Base-by-base conservation (phyloP, 1,284 basidiomycete species). In the Puccinia polysora region DNA sequence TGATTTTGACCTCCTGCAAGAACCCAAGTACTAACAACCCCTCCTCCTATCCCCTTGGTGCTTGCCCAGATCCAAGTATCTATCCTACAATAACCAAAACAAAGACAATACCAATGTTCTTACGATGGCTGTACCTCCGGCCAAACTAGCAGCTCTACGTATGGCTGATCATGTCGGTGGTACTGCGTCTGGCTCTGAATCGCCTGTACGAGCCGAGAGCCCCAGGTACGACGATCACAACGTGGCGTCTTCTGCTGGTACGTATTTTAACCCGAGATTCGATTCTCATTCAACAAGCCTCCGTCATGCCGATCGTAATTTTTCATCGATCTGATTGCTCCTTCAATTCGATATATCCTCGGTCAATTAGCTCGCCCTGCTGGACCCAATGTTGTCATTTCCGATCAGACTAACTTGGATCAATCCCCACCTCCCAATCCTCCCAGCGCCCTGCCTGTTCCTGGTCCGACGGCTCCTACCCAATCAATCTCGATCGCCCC, bases 131-230 rank as follows among this genome's bases (percentile, higher is more conserved):
- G 76, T 80, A 14, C 77, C 80, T 4, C 79, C 80, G 4, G 75
- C 77, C 10, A 78, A 80, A 34, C 67, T 81, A n/a, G 76, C 77
- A 1, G 75, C 80, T 1, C 67, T 82, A 18, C 79, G 80, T 65
- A 79, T 80, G 36, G 80, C 80, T 58, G 81, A 80, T 28, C 20
- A 52, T 38, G 38, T 32, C 10, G 53, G 38, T 49, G 30, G 38
- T 34, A 20, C 34, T 8, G 18, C 43, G 18, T 50, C 56, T 1
- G 67, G 67, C 28, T 49, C 56, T 18, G 67, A 70, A 25, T 58
- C 56, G 34, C 67, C 67, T 18, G 40, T 45, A 4, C 25, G 67
- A 52, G 53, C 67, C 56, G 56, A 52, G 3, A 70, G 67, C 34
- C 67, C 67, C 1, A 70, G 60, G 56, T 49, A 60, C n/a, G 67